A percentile compares a stretch with the other conserved stretches of the same genome.
Evolutionary conservation across 805 yeast genomes (phyloP).

Genomic region (Hanseniaspora hatyaiensis): DNA sequence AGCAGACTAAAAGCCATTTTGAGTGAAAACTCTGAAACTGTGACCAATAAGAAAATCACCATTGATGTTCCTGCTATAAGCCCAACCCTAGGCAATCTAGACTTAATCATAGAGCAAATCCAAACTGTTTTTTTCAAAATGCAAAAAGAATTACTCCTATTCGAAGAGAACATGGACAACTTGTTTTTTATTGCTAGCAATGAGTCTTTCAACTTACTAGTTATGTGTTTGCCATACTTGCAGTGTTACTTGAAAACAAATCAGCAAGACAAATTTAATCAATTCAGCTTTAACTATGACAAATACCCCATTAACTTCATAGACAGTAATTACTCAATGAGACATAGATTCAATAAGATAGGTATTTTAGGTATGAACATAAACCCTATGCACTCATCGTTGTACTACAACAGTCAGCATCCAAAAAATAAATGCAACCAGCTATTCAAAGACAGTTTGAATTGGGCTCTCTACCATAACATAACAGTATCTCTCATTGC

Average conservation of each 20-base stretch:
- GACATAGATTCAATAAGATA: no score
- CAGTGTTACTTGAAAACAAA: not conserved
- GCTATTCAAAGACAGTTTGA: constrained; percentile 30
- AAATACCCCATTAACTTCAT: constrained; percentile 1
- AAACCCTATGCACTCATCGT: constrained; percentile 24
- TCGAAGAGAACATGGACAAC: not conserved
- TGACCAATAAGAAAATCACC: not conserved
- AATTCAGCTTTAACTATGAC: not conserved
- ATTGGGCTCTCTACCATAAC: constrained; percentile 35
- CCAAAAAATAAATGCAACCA: no score
- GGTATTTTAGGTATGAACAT: constrained; percentile 6
- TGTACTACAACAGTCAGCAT: no score
- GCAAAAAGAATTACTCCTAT: not conserved
- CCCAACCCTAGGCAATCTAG: not conserved
- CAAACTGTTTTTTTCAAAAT: not conserved
- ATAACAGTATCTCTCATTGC: constrained; percentile 42
- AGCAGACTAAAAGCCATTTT: no score
- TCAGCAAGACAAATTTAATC: not conserved
- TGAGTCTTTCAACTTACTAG: constrained; percentile 9
- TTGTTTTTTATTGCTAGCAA: constrained; percentile 2
- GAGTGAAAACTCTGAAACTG: no score
- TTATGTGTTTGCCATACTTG: constrained; percentile 3
- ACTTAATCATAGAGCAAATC: not conserved
- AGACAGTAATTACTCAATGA: no score
- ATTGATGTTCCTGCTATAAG: constrained; percentile 4